phyloP scores from a whole-genome alignment of 108 stramenopile genomes.

The Pinguiococcus pyrenoidosus region DNA sequence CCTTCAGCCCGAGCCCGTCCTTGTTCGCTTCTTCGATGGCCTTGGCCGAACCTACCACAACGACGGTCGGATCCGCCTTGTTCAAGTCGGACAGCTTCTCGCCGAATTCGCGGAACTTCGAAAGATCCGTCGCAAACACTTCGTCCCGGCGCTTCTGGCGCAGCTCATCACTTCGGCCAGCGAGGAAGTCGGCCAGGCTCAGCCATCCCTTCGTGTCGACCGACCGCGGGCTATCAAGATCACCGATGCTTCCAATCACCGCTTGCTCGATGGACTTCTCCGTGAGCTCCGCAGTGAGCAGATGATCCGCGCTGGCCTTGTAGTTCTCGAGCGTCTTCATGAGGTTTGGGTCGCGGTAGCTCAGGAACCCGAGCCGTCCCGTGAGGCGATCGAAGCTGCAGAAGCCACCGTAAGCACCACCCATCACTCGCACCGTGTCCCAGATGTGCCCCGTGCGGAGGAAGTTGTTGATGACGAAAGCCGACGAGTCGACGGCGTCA shows the following conservation, averaged over 20 bases:
- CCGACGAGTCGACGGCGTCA: constrained; percentile 58
- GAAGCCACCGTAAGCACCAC: constrained; percentile 94
- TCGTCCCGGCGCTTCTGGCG: constrained; percentile 71
- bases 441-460: constrained; percentile 77
- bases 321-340: constrained; percentile 75
- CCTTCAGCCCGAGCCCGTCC: too few relatives aligned
- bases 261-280: constrained; percentile 50
- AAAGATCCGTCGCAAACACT: too few relatives aligned
- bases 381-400: constrained; percentile 65
- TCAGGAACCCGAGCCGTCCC: constrained; percentile 65
- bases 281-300: constrained; percentile 53
- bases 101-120: too few relatives aligned
- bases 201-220: constrained; percentile 69
- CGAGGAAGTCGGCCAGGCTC: constrained; percentile 61
- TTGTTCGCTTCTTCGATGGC: too few relatives aligned
- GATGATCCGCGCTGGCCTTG: constrained; percentile 65
- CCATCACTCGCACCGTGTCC: constrained; percentile 85
- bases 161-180: constrained; percentile 58
- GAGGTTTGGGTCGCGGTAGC: constrained; percentile 90
- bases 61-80: too few relatives aligned
- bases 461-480: constrained; percentile 57
- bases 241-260: constrained; percentile 67
- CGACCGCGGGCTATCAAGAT: constrained; percentile 76
- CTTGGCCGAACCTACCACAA: too few relatives aligned
- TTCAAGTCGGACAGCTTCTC: too few relatives aligned